Evolutionary conservation across 1,284 basidiomycete species (phyloP).

Genomic region (Ganoderma multipileum): DNA sequence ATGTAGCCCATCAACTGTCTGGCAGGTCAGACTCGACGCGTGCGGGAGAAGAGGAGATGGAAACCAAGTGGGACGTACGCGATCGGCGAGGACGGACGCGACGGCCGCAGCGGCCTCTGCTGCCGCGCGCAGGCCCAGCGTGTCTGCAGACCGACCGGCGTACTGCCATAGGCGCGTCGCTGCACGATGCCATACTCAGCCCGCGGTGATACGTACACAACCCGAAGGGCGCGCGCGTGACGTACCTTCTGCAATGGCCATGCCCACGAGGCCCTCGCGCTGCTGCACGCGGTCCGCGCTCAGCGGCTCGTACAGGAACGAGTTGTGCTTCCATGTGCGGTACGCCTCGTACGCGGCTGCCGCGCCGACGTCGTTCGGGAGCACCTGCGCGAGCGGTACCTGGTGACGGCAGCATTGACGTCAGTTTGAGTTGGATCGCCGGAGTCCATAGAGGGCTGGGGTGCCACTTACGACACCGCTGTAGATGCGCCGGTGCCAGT

Average conservation of each 20-base stretch:
- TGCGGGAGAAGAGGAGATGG: not conserved
- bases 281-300: slow-evolving; percentile 60
- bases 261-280: slow-evolving; percentile 64
- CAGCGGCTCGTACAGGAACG: slow-evolving; percentile 59
- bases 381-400: slow-evolving; percentile 45
- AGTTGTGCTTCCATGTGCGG: slow-evolving; percentile 62
- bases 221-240: not conserved
- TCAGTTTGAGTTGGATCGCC: not conserved
- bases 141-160: slow-evolving; percentile 23
- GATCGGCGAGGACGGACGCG: slow-evolving; percentile 25
- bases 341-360: slow-evolving; percentile 77
- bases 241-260: slow-evolving; percentile 69
- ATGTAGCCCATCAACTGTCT: not conserved
- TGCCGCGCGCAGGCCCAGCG: slow-evolving; percentile 22
- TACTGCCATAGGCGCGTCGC: slow-evolving; percentile 29
- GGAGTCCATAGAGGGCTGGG: not conserved
- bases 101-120: slow-evolving; percentile 25
- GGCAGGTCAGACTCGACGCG: not conserved
- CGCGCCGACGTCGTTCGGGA: slow-evolving; percentile 63
- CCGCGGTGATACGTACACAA: not conserved
- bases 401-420: slow-evolving; percentile 36
- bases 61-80: slow-evolving; percentile 18
- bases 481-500: slow-evolving; percentile 67
- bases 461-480: slow-evolving; percentile 57
- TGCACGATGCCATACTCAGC: not conserved